Percentiles rank a stretch among this genome's conserved stretches.
Evolutionary conservation across 2,329 filamentous ascomycete species (phyloP).

Genomic region (Pseudocercospora fijiensis): DNA sequence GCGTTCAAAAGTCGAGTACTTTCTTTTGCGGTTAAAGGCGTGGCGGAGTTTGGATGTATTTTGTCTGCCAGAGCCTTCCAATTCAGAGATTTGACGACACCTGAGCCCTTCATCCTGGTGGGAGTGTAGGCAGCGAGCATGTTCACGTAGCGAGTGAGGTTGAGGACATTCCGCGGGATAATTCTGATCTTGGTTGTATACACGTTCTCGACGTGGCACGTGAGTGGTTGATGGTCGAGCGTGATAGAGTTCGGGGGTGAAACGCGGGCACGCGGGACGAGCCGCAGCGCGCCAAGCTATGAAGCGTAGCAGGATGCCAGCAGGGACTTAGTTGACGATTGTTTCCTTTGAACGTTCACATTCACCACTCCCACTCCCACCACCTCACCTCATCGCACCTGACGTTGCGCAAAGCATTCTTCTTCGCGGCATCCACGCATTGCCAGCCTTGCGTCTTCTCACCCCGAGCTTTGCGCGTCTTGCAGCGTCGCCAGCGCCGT

Average conservation of each 20-base stretch:
- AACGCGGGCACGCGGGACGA: background rate
- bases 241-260: background rate
- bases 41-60: slow-evolving; percentile 48
- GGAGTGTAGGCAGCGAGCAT: slow-evolving; percentile 26
- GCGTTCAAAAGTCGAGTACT: slow-evolving; percentile 59
- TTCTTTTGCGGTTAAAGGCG: slow-evolving; percentile 57
- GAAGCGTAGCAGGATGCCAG: background rate
- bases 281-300: background rate
- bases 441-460: background rate
- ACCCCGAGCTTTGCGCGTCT: background rate
- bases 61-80: slow-evolving; percentile 52
- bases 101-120: slow-evolving; percentile 52
- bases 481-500: background rate
- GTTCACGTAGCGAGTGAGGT: background rate
- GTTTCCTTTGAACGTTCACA: background rate
- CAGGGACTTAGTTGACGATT: too few species aligned
- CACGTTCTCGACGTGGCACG: background rate
- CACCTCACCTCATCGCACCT: background rate
- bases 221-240: background rate
- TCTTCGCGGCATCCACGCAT: background rate
- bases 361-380: background rate
- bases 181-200: too few species aligned
- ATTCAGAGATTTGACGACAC: slow-evolving; percentile 45
- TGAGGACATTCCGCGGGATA: too few species aligned
- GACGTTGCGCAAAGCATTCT: background rate